Evolutionary conservation across 768 basidiomycete genomes (phyloP), one percentile per base, ranked within the genome.

Genomic region (Rickenella mellea): DNA sequence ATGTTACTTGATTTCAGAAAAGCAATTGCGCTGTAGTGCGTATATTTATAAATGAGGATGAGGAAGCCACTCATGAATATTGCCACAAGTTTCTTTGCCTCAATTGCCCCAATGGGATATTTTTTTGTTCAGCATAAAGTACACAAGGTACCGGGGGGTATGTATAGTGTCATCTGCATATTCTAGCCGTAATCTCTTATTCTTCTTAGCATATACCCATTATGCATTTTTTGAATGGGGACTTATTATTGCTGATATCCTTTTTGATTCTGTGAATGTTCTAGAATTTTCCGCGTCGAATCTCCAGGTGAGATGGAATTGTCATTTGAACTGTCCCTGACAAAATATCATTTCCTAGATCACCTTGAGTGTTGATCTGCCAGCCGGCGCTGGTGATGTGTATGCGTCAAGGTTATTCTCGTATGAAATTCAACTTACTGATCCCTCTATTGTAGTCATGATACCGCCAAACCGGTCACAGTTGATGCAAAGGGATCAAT

Each of bases 191-290:
- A 6, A 38, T 30, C 40, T 27, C 42, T 27, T 27, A 24, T 21
- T 41, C 35, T 1, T n/a, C 22, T 37, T 51, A 88, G 90, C 91
- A 9, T 94, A 94, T 61, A 91, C 87, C 2, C 64, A 64, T 31
- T 94, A 92, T 53, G 76, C 81, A 33, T 81, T 92, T 61, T 85
- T 86, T 51, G 91, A 94, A 62, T 94, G 91, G 91, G 68, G 67
- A 6, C 73, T 90, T 37, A 86, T 90, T 42, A 55, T 81, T 40
- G 66, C 81, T 33, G 87, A 90, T 44, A 65, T 90, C 20, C 44
- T 76, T 11, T 89, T 77, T 49, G 87, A 90, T 54, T 77, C 85
- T 0, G 58, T 81, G n/a, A 52, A 73, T 1, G 74, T 69, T 42
- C 60, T 68, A 22, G 85, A 87, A 49, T 75, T 87, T 47, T 61